Evolutionary conservation across 169 alveolate genomes (phyloP), one percentile per base, ranked within the genome.

Genomic region (Theileria parva): DNA sequence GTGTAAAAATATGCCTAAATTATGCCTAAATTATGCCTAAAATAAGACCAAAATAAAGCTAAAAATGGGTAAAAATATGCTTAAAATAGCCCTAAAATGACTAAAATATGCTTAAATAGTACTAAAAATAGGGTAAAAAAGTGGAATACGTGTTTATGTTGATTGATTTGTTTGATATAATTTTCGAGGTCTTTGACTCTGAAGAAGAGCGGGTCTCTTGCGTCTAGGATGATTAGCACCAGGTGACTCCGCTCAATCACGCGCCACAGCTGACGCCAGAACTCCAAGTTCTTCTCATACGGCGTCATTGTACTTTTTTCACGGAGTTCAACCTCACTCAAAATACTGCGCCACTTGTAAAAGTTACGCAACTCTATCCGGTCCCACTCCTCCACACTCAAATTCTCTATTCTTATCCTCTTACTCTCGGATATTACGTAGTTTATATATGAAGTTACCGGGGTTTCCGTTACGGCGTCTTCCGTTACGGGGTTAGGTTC

Each of bases 251-350:
- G 95, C 64, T 98, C 99, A 12, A 97, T 94, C 7, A 97, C 99
- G 71, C 99, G 94, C 99, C 99, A 98, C 72, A 98, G 92, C 91
- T 98, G 98, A 88, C 97, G 92, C 99, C 99, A 98, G 34, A 97
- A 98, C 68, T 98, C 99, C 9, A 98, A 72, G 86, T 98, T 98
- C 92, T 97, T 98, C 87, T 98, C 99, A 86, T 94, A 98, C 17
- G 99, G 99, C 2, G 99, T 98, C 67, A 98, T 93, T 50, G 91
- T 84, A 51, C 93, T 86, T 27, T 96, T 95, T 79, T 95, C 95
- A 57, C 86, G 85, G 78, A 96, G 98, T 84, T 98, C 99, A 28
- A 88, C 64, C n/a, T 53, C 51, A 28, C 88, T 69, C 39, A 89
- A 74, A 57, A 92, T 68, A 59, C 83, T 92, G 19, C 95, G 74